Percentiles rank a stretch among this genome's conserved stretches.
These are phyloP conservation scores for Ogataea wickerhamii DNA, from an alignment of 805 yeast genomes.

Conservation along the genomic window DNA sequence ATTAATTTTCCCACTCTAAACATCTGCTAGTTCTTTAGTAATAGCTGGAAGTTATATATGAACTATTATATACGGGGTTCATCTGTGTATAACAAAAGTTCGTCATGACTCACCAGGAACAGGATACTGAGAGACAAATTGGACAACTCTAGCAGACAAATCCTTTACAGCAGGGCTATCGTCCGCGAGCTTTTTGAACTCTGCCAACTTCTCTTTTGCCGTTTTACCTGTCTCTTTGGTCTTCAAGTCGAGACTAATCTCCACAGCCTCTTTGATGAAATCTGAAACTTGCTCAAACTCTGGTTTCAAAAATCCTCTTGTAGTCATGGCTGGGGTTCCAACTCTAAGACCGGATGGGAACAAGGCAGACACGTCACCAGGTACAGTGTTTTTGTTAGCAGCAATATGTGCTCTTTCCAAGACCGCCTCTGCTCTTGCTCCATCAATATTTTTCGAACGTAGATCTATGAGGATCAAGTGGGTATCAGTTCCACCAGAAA, in stretches of 20 bases:
- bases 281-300: constrained; percentile 81
- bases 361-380: constrained; percentile 93
- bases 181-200: constrained; percentile 69
- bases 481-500: constrained; percentile 91
- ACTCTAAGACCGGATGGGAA: constrained; percentile 96
- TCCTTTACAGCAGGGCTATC: constrained; percentile 57
- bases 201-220: constrained; percentile 57
- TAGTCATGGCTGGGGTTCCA: constrained; percentile 98
- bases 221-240: constrained; percentile 53
- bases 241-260: constrained; percentile 61
- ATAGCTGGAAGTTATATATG: too few species aligned
- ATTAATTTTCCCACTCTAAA: too few species aligned
- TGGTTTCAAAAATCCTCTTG: constrained; percentile 78
- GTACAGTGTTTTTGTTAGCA: constrained; percentile 92
- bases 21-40: too few species aligned
- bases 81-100: too few species aligned
- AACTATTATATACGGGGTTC: too few species aligned
- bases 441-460: constrained; percentile 79
- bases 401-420: constrained; percentile 91
- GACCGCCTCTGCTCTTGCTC: constrained; percentile 91
- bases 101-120: constrained; percentile 74
- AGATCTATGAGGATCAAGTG: constrained; percentile 86
- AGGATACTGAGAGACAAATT: constrained; percentile 74
- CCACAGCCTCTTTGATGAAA: constrained; percentile 76
- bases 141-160: constrained; percentile 61